Percentiles rank a stretch among this genome's conserved stretches.
phyloP scores from a whole-genome alignment of 306 rosid genomes.

The Ormosia emarginata region DNA sequence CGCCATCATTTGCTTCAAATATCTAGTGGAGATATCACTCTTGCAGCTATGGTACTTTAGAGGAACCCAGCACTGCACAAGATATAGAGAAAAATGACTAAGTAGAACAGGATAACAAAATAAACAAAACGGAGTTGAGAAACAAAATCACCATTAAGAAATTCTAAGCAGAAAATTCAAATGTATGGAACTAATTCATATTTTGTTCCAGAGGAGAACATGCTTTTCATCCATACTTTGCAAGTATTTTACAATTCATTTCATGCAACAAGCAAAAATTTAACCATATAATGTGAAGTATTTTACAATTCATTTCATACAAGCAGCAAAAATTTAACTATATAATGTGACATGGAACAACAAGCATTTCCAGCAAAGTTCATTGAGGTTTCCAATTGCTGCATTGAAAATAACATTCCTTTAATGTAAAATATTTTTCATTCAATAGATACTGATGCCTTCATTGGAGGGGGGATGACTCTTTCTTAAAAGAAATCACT shows the following conservation, averaged over 20 bases:
- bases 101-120: not conserved
- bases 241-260: not conserved
- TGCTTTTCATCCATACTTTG: not conserved
- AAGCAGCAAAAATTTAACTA: not conserved
- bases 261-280: not conserved
- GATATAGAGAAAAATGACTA: constrained; percentile 10
- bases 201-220: not conserved
- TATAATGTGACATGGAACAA: not conserved
- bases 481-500: not conserved
- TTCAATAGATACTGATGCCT: not conserved
- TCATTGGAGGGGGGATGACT: not conserved
- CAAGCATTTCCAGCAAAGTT: not conserved
- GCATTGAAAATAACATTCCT: not conserved
- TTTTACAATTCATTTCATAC: not conserved
- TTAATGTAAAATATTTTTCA: not conserved
- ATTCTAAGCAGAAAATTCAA: not conserved
- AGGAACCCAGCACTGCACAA: constrained; percentile 71
- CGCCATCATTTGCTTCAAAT: constrained; percentile 61
- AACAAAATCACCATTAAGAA: constrained; percentile 4
- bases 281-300: not conserved
- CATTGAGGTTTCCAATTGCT: not conserved
- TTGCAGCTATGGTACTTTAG: constrained; percentile 77
- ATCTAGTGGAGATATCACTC: constrained; percentile 67
- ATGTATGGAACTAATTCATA: not conserved
- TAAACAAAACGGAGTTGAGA: not conserved